These are phyloP conservation scores for Neurospora hispaniola DNA, from an alignment of 495 filamentous ascomycete species.

Conservation along the genomic window DNA sequence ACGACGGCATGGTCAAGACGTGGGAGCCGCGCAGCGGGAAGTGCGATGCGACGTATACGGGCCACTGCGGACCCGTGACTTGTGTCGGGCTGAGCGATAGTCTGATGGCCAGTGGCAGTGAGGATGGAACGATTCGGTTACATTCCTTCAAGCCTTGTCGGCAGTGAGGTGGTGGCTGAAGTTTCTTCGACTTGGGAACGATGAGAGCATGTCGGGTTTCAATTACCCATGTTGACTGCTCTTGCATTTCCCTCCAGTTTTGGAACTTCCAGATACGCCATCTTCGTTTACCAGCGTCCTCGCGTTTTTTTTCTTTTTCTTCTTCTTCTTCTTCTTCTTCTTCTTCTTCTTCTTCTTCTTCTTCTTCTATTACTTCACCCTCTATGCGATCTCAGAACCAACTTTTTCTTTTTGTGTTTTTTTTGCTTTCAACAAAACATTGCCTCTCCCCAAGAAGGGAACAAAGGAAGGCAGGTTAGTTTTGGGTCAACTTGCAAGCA, in stretches of 20 bases:
- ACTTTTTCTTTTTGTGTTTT: neutral
- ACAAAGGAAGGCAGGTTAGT: neutral
- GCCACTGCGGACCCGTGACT: slow-evolving; percentile 65
- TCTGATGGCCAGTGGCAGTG: slow-evolving; percentile 78
- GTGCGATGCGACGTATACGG: slow-evolving; percentile 83
- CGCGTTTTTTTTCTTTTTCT: too few relatives aligned
- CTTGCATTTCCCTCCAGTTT: neutral
- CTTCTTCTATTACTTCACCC: too few relatives aligned
- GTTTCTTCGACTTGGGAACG: slow-evolving; percentile 22
- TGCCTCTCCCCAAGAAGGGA: neutral
- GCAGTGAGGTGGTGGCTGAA: slow-evolving; percentile 24
- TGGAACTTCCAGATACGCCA: neutral
- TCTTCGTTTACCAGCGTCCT: neutral
- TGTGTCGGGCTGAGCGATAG: slow-evolving; percentile 75
- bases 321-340: too few relatives aligned
- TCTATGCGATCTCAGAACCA: neutral
- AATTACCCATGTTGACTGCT: neutral
- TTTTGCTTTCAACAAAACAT: neutral
- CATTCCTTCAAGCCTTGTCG: slow-evolving; percentile 56
- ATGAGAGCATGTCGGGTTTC: slow-evolving; percentile 16
- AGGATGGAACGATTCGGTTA: slow-evolving; percentile 83
- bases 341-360: too few relatives aligned
- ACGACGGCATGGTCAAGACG: slow-evolving; percentile 92
- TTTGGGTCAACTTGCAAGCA: neutral
- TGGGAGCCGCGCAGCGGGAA: slow-evolving; percentile 90